These are phyloP conservation scores for Lentithecium fluviatile DNA, from an alignment of 495 filamentous ascomycete species.

Conservation along the genomic window DNA sequence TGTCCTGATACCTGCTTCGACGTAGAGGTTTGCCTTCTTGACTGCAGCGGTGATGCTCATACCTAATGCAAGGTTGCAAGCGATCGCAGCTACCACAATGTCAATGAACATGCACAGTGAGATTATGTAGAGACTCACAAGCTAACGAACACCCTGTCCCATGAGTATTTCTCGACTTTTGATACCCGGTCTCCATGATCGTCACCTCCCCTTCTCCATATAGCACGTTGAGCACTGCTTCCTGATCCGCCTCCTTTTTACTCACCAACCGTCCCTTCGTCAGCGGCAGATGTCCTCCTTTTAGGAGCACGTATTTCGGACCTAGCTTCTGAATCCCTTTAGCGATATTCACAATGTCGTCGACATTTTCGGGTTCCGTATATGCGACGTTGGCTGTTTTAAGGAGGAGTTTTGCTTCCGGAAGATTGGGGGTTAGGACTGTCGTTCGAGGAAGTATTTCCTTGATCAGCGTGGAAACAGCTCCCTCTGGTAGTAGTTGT, in stretches of 20 bases:
- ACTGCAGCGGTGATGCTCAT: constrained; percentile 62
- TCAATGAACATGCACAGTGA: not conserved
- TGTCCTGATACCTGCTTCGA: constrained; percentile 79
- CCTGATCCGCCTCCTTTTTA: constrained; percentile 54
- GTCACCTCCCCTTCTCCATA: constrained; percentile 56
- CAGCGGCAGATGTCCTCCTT: constrained; percentile 89
- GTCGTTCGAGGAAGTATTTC: constrained; percentile 73
- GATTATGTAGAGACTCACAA: constrained; percentile 53
- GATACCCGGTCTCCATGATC: constrained; percentile 66
- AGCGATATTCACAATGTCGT: constrained; percentile 67
- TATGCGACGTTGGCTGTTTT: constrained; percentile 54
- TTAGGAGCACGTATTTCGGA: constrained; percentile 76
- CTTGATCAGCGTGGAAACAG: constrained; percentile 62
- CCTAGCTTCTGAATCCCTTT: constrained; percentile 65
- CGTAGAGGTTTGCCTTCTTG: constrained; percentile 68
- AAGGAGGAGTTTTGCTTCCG: constrained; percentile 77
- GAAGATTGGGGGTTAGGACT: constrained; percentile 86
- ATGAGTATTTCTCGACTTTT: constrained; percentile 78
- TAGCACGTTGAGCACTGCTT: constrained; percentile 72
- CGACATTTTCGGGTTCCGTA: constrained; percentile 53
- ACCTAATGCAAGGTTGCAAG: constrained; percentile 73
- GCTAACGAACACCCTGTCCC: constrained; percentile 95
- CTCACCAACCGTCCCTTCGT: constrained; percentile 59
- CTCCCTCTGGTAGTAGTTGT: constrained; percentile 66
- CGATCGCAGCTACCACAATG: constrained; percentile 68